These are phyloP conservation scores for Cyberlindnera euphorbiae DNA, from an alignment of 805 yeast genomes.

Conservation along the genomic window DNA sequence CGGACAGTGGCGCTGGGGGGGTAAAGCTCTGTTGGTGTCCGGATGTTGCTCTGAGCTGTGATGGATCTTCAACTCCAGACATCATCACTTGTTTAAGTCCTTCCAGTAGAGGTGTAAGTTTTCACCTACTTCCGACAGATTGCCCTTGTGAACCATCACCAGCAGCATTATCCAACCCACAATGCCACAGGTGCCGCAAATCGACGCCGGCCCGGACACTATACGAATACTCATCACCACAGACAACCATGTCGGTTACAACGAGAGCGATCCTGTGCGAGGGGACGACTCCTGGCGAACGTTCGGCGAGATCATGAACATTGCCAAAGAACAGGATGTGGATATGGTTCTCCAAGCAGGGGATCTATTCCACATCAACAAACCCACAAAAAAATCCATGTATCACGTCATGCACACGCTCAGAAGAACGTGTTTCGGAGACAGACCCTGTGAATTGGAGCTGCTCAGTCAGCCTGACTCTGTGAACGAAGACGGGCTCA, in stretches of 20 bases:
- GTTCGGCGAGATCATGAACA: conserved; percentile 72
- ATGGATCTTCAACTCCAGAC: too few species aligned
- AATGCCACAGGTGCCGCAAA: conserved; percentile 32
- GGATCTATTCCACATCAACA: conserved; percentile 85
- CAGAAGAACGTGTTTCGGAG: conserved; percentile 73
- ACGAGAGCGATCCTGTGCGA: conserved; percentile 82
- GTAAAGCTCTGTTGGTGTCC: too few species aligned
- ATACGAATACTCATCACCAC: conserved; percentile 80
- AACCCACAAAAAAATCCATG: conserved; percentile 82
- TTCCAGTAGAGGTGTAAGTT: too few species aligned
- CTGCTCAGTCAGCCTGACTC: conserved; percentile 71
- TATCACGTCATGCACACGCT: conserved; percentile 75
- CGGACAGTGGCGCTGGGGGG: too few species aligned
- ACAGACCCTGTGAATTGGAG: conserved; percentile 81
- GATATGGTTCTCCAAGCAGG: conserved; percentile 93
- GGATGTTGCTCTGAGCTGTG: too few species aligned
- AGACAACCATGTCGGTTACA: conserved; percentile 94
- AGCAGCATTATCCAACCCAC: neutral
- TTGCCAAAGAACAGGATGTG: conserved; percentile 67
- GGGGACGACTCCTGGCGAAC: conserved; percentile 89
- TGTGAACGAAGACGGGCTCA: conserved; percentile 59
- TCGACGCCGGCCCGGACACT: conserved; percentile 57
- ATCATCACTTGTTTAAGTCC: too few species aligned
- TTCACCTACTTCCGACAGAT: too few species aligned
- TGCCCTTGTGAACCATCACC: too few species aligned